These are phyloP conservation scores for Pseudohyphozyma bogoriensis DNA, from an alignment of 768 basidiomycete genomes.

Conservation along the genomic window DNA sequence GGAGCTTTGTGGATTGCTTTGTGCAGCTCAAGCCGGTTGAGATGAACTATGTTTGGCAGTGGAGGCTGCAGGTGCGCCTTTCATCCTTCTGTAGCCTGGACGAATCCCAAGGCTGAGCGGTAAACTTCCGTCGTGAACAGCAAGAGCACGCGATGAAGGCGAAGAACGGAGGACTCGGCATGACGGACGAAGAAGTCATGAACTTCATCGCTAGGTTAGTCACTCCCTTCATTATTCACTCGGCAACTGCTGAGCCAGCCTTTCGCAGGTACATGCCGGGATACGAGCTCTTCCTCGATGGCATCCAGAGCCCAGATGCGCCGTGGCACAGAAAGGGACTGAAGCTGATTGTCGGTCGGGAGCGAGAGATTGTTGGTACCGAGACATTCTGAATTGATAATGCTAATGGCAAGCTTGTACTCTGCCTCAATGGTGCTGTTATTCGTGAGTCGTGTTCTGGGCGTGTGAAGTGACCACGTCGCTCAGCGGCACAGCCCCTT, in stretches of 20 bases:
- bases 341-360: constrained; percentile 49
- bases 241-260: not conserved
- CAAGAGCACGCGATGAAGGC: constrained; percentile 87
- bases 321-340: constrained; percentile 49
- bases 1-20: constrained; percentile 61
- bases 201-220: constrained; percentile 37
- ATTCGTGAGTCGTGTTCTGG: no score
- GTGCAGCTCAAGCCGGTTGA: constrained; percentile 52
- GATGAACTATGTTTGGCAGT: constrained; percentile 59
- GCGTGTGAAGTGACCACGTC: no score
- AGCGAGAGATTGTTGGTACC: constrained; percentile 45
- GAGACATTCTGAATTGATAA: constrained; percentile 46
- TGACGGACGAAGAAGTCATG: constrained; percentile 72
- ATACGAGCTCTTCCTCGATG: constrained; percentile 73
- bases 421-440: no score
- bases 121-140: constrained; percentile 36
- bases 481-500: no score
- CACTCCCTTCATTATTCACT: constrained; percentile 30
- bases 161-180: constrained; percentile 70
- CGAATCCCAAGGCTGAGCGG: not conserved
- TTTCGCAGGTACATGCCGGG: constrained; percentile 72
- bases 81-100: not conserved
- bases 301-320: constrained; percentile 38
- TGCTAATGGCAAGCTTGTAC: no score
- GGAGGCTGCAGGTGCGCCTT: constrained; percentile 49